A percentile compares a stretch with the other conserved stretches of the same genome.
Conservation (phyloP, 2,329 filamentous ascomycete genomes). For the Boeremia exigua region DNA sequence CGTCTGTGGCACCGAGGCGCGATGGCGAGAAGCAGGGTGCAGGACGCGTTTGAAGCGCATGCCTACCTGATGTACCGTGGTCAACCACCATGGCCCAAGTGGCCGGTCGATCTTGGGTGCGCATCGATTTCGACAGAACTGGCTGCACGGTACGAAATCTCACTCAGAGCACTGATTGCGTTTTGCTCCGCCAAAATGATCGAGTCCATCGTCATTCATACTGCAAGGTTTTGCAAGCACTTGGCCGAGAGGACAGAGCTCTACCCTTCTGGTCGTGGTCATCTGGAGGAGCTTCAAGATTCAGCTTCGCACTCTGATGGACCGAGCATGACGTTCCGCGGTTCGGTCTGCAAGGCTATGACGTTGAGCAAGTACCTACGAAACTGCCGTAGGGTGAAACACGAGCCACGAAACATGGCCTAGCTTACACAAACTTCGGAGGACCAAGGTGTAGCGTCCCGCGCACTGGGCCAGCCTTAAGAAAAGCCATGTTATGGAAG, state of each 20-base stretch:
- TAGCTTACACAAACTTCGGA: not conserved
- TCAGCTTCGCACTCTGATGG: not conserved
- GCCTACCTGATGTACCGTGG: too few relatives aligned
- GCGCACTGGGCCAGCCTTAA: not conserved
- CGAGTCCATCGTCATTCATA: not conserved
- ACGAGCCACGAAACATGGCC: not conserved
- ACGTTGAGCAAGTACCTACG: not conserved
- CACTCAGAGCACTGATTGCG: not conserved
- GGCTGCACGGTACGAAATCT: not conserved
- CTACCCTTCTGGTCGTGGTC: not conserved
- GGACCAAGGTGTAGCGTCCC: conserved; percentile 6
- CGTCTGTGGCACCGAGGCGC: not conserved
- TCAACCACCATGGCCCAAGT: too few relatives aligned
- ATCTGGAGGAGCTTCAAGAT: not conserved
- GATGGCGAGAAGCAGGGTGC: not conserved
- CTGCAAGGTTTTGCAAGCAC: not conserved
- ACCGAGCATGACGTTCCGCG: not conserved
- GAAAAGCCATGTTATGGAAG: not conserved
- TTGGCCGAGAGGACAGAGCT: not conserved
- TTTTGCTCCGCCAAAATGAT: not conserved
- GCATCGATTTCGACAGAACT: not conserved
- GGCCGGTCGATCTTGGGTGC: not conserved
- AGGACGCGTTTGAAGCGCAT: too few relatives aligned
- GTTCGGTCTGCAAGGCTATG: not conserved
- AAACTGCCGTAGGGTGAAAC: conserved; percentile 2